Base-by-base conservation (phyloP, 164 flowering plant genomes). In the Tetrastigma voinierianum region DNA sequence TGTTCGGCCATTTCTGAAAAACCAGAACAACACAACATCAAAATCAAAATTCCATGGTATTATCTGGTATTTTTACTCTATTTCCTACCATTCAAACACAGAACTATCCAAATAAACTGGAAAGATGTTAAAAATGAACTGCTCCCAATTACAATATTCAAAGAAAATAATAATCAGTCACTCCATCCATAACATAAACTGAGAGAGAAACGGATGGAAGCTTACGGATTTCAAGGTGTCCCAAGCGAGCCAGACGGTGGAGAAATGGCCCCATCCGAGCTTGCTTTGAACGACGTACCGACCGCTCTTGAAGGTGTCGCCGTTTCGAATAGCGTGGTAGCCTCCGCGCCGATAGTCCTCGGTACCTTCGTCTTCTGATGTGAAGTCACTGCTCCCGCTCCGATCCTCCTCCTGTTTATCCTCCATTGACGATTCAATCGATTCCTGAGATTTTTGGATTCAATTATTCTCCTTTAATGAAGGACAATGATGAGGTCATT, bases 251-350 rank as follows among this genome's bases (percentile, higher is more conserved):
- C 91, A 87, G 59, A 87, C 91, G 47, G 91, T 87, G 66, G 91
- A 87, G 77, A 87, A 87, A 67, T 87, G 89, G 12, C 91, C 91
- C 91, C 91, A 87, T 14, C 91, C 91, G 67, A 87, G 90, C 83
- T 87, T 87, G 58, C 75, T 71, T 75, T 85, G 91, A 20, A 87
- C 88, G 16, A 85, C 83, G 18, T 87, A 87, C 12, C 86, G 68
- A 0, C 84, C 86, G 60, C 71, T 78, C 64, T 82, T 87, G 66
- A 87, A 87, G 2, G 84, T 15, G 47, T 87, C 92, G 12, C 92
- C 90, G 67, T 84, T 70, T 47, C 80, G 72, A 11, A 86, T 87
- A 1, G 82, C 82, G 68, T 86, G 92, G 70, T 87, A 87, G 1
- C 92, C 92, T 20, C 92, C 92, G 6, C 84, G 75, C 56, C 84